These are phyloP conservation scores for Boletus sp. DNA, from an alignment of 1,284 basidiomycete genomes.

Conservation along the genomic window DNA sequence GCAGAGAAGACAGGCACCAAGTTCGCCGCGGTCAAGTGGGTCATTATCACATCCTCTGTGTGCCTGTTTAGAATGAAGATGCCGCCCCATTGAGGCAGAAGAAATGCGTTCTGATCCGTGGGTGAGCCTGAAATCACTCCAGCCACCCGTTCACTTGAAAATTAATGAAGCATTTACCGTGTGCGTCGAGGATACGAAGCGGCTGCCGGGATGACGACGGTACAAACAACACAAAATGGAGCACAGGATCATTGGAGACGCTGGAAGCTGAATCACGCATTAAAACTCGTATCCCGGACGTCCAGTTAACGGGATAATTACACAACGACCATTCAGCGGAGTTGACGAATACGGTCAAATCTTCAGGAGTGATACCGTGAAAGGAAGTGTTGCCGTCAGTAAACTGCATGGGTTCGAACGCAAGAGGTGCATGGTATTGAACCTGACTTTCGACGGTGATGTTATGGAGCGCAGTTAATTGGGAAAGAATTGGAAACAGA, in stretches of 20 bases:
- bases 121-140: slow-evolving; percentile 37
- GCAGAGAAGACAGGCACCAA: slow-evolving; percentile 63
- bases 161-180: slow-evolving; percentile 43
- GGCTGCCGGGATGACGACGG: slow-evolving; percentile 73
- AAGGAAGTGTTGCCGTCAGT: slow-evolving; percentile 34
- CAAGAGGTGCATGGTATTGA: slow-evolving; percentile 87
- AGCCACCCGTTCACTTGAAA: slow-evolving; percentile 4
- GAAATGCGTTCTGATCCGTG: slow-evolving; percentile 66
- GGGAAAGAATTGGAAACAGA: slow-evolving; percentile 62
- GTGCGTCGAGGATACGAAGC: slow-evolving; percentile 61
- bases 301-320: slow-evolving; percentile 37
- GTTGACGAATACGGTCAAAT: slow-evolving; percentile 91
- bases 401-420: slow-evolving; percentile 65
- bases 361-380: slow-evolving; percentile 71
- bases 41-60: slow-evolving; percentile 25
- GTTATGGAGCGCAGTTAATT: slow-evolving; percentile 74
- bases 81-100: slow-evolving; percentile 95
- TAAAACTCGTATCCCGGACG: slow-evolving; percentile 6
- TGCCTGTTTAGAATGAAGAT: slow-evolving; percentile 78
- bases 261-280: slow-evolving; percentile 58
- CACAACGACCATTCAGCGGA: slow-evolving; percentile 95
- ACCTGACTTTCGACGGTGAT: slow-evolving; percentile 95
- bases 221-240: slow-evolving; percentile 92
- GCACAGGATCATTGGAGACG: slow-evolving; percentile 85
- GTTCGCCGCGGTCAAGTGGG: slow-evolving; percentile 41